Conservation (phyloP, 768 basidiomycete species). For the Candolleomyces efflorescens region DNA sequence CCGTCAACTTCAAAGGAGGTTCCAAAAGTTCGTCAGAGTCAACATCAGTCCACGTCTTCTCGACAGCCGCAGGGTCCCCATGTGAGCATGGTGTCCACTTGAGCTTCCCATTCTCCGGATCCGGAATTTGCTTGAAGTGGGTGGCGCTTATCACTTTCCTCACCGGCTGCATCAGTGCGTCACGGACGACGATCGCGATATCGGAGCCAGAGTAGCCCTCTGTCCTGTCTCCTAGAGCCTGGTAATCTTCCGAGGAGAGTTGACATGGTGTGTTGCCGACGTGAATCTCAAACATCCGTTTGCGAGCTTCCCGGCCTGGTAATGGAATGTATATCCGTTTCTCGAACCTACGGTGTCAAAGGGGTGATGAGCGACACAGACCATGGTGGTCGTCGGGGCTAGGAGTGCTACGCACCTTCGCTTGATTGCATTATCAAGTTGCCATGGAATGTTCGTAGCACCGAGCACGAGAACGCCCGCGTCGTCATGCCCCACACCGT, state of each 20-base stretch:
- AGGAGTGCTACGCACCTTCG: conserved; percentile 54
- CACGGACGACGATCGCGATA: conserved; percentile 90
- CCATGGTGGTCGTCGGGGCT: not conserved
- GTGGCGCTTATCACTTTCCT: conserved; percentile 94
- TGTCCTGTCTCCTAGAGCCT: conserved; percentile 75
- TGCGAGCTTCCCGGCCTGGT: conserved; percentile 87
- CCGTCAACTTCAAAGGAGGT: conserved; percentile 70
- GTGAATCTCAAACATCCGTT: conserved; percentile 96
- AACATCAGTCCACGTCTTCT: conserved; percentile 88
- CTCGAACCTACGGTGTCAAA: conserved; percentile 61
- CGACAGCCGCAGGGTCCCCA: conserved; percentile 78
- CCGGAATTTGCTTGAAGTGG: conserved; percentile 74
- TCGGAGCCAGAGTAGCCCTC: conserved; percentile 96
- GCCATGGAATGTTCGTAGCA: conserved; percentile 99
- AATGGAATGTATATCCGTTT: conserved; percentile 98
- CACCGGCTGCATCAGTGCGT: conserved; percentile 98
- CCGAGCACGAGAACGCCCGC: conserved; percentile 94
- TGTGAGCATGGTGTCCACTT: conserved; percentile 98
- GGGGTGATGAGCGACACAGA: not conserved
- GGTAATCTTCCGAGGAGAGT: conserved; percentile 74
- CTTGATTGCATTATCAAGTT: conserved; percentile 95
- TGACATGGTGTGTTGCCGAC: conserved; percentile 90
- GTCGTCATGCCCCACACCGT: conserved; percentile 97
- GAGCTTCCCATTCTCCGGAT: conserved; percentile 20
- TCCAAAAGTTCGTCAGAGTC: conserved; percentile 88